Conservation (phyloP, 768 basidiomycete species). For the Naematelia encephala region DNA sequence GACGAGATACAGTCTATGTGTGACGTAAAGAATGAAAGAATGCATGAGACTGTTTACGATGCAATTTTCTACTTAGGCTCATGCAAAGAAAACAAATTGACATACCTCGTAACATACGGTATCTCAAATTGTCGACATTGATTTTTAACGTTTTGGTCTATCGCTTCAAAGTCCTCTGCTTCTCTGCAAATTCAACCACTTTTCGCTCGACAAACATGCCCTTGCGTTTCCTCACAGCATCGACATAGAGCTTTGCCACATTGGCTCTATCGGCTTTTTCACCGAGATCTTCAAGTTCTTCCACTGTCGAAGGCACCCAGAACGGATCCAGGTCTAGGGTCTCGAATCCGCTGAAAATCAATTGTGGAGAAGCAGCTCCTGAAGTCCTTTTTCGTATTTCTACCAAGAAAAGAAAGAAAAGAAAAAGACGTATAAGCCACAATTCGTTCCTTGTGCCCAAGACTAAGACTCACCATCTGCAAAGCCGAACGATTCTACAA, state of each 20-base stretch:
- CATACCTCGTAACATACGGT: no score
- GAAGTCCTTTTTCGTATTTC: constrained; percentile 95
- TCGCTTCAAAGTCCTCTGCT: constrained; percentile 78
- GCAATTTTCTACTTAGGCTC: no score
- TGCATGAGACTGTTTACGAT: not conserved
- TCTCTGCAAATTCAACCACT: constrained; percentile 92
- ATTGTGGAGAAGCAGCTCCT: constrained; percentile 92
- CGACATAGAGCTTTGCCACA: constrained; percentile 90
- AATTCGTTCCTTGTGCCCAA: not conserved
- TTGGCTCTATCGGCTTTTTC: constrained; percentile 92
- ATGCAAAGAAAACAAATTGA: no score
- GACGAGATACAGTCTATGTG: not conserved
- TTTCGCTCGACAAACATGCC: constrained; percentile 95
- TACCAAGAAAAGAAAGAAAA: constrained; percentile 47
- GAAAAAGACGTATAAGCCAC: not conserved
- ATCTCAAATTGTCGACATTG: no score
- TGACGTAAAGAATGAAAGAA: not conserved
- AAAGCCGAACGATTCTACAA: constrained; percentile 96
- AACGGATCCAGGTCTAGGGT: constrained; percentile 90
- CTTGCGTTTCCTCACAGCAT: constrained; percentile 81
- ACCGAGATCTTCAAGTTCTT: constrained; percentile 93
- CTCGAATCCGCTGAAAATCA: constrained; percentile 98
- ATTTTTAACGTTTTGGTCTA: no score
- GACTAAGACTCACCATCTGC: constrained; percentile 68
- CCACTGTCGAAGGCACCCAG: constrained; percentile 96